phyloP scores from a whole-genome alignment of 768 basidiomycete species.

The Lyophyllum shimeji region DNA sequence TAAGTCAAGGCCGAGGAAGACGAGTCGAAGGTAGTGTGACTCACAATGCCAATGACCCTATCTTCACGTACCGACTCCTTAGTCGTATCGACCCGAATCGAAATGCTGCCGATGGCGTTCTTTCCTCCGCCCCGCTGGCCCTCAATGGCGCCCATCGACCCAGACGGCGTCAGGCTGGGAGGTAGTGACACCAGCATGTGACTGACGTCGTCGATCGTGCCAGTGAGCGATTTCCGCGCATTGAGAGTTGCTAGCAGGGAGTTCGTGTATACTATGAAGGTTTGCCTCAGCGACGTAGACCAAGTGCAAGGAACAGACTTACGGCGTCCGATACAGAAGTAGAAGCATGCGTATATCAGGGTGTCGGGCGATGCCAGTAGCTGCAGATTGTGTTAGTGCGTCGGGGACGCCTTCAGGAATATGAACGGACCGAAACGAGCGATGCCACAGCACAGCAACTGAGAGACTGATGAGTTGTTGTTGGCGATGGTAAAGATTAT shows the following conservation, averaged over 20 bases:
- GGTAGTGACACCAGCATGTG: conserved; percentile 16
- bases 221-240: conserved; percentile 14
- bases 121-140: background rate
- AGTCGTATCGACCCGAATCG: conserved; percentile 9
- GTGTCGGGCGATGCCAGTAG: conserved; percentile 24
- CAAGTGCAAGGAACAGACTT: conserved; percentile 2
- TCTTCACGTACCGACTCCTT: conserved; percentile 6
- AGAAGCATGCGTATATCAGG: conserved; percentile 30
- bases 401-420: background rate
- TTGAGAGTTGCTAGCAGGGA: conserved; percentile 26
- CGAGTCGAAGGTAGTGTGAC: background rate
- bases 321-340: conserved; percentile 34
- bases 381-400: conserved; percentile 9
- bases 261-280: conserved; percentile 25
- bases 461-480: background rate
- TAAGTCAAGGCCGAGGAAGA: background rate
- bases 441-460: conserved; percentile 13
- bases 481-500: background rate
- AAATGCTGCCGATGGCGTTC: background rate
- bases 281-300: background rate
- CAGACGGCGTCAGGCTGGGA: conserved; percentile 4
- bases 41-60: background rate
- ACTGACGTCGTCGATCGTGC: conserved; percentile 10
- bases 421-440: conserved; percentile 8
- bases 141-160: background rate